Evolutionary conservation across 305 asterid species (phyloP), one percentile per base, ranked within the genome.

Genomic region (Petunia hybrid): DNA sequence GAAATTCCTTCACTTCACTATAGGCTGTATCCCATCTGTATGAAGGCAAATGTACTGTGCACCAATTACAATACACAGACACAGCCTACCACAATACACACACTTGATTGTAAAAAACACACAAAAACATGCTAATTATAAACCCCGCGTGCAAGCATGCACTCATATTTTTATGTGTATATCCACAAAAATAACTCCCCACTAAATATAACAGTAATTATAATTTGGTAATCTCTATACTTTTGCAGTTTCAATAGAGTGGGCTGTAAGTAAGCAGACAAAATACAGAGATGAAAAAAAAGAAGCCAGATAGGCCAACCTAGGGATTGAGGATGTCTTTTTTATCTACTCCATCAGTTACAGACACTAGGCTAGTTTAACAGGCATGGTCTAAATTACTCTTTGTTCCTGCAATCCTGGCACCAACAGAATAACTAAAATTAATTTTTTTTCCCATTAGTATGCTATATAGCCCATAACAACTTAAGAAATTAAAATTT

Each of bases 281-380:
- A 40, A 70, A 55, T n/a, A 64, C 62, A 77, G 66, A 70, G 64
- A 68, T 22, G 80, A 64, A 64, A 40, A 78, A 78, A 62, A 43
- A 76, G 56, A 56, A 71, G 69, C 60, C 76, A 79, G 43, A 71
- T 71, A 85, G 85, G 79, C 70, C 65, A 66, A 79, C 85, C 81
- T 84, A 53, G 89, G 90, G 90, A 84, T 85, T 56, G 86, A 76
- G 79, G 69, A 82, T 57, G 70, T 61, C 42, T 6, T 8, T 40
- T 7, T 31, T 81, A 46, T 41, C 61, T 77, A 38, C 45, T n/a
- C 16, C 14, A 55, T 2, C 10, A 65, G 38, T 74, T n/a, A n/a
- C 8, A 22, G 38, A 35, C 39, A 22, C 36, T 8, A 75, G 2
- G 3, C 31, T 68, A 16, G 48, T 42, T 3, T 12, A 53, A 39